phyloP scores from a whole-genome alignment of 352 stramenopile genomes.

The Phytopythium cucurbitacearum region DNA sequence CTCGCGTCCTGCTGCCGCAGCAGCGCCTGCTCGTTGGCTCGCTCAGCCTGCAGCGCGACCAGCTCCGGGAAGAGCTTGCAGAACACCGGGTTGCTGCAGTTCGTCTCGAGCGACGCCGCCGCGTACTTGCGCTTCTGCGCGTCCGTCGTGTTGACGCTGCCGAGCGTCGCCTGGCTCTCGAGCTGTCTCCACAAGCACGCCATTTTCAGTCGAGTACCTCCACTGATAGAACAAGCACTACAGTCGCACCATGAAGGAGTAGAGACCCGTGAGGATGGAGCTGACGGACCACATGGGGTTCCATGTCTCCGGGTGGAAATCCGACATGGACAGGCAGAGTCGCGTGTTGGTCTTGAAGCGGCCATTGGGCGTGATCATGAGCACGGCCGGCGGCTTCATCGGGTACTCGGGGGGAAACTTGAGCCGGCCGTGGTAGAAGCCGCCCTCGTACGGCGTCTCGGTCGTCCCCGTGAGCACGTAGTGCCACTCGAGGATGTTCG shows the following conservation, averaged over 20 bases:
- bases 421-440: slow-evolving; percentile 90
- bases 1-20: slow-evolving; percentile 20
- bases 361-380: slow-evolving; percentile 94
- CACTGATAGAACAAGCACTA: slow-evolving; percentile 4
- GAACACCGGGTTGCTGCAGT: slow-evolving; percentile 79
- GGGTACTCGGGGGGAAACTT: slow-evolving; percentile 94
- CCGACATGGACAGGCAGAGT: slow-evolving; percentile 94
- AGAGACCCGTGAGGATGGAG: slow-evolving; percentile 94
- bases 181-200: slow-evolving; percentile 24
- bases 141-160: slow-evolving; percentile 85
- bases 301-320: slow-evolving; percentile 95
- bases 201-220: too few relatives aligned
- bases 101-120: slow-evolving; percentile 69
- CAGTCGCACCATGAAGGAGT: slow-evolving; percentile 90
- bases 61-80: slow-evolving; percentile 88
- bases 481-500: slow-evolving; percentile 95
- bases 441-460: slow-evolving; percentile 80
- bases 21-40: slow-evolving; percentile 40
- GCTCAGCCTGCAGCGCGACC: slow-evolving; percentile 66
- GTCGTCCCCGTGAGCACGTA: slow-evolving; percentile 89
- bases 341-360: slow-evolving; percentile 94
- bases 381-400: slow-evolving; percentile 93
- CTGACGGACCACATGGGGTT: slow-evolving; percentile 96
- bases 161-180: slow-evolving; percentile 81
- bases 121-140: slow-evolving; percentile 84